A percentile compares a stretch with the other conserved stretches of the same genome.
Conservation (phyloP, 2,329 filamentous ascomycete species). For the Catunica adiposa region DNA sequence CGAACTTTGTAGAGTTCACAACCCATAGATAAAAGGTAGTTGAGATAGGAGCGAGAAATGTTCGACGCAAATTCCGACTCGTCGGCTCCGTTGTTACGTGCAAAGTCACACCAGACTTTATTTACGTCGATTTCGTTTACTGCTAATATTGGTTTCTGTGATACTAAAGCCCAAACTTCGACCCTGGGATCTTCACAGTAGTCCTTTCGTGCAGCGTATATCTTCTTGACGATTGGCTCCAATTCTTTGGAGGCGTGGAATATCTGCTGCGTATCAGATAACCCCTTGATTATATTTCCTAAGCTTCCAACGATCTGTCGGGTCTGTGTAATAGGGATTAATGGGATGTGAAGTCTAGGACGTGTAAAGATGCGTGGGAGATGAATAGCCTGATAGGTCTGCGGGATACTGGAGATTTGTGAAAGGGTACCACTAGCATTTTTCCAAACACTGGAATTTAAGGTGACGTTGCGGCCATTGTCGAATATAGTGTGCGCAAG, state of each 20-base stretch:
- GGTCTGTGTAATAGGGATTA: conserved; percentile 47
- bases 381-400: conserved; percentile 25
- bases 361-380: conserved; percentile 14
- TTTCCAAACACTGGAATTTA: conserved; percentile 26
- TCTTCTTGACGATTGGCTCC: conserved; percentile 44
- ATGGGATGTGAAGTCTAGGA: conserved; percentile 23
- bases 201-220: conserved; percentile 30
- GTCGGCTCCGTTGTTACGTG: neutral
- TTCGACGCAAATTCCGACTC: conserved; percentile 8
- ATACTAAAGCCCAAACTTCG: conserved; percentile 53
- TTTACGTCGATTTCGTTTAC: conserved; percentile 34
- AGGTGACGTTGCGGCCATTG: conserved; percentile 45
- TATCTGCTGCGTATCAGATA: conserved; percentile 31
- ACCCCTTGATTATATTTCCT: conserved; percentile 60
- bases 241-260: conserved; percentile 53
- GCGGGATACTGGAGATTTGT: conserved; percentile 21
- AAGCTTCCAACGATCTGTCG: conserved; percentile 48
- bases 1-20: conserved; percentile 29
- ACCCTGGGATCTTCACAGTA: conserved; percentile 31
- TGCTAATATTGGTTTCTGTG: conserved; percentile 4
- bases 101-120: no score
- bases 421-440: conserved; percentile 13
- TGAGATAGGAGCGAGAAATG: neutral
- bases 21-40: conserved; percentile 15
- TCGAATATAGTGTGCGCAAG: conserved; percentile 66